phyloP scores from a whole-genome alignment of 179 eudicot species.

The Carnegiea gigantea region DNA sequence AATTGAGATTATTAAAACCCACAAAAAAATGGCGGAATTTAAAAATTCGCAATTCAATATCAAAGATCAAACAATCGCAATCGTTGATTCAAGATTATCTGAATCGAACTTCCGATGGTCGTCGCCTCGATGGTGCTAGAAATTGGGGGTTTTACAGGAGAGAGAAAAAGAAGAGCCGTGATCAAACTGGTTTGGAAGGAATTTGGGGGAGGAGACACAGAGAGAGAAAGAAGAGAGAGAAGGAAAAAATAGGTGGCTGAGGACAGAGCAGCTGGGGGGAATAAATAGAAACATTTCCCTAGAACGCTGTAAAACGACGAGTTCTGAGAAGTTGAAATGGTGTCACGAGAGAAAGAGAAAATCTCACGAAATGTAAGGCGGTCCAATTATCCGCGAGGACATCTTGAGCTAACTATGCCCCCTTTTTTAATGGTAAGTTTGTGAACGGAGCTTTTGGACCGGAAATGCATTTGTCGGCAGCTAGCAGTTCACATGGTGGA shows the following conservation, averaged over 20 bases:
- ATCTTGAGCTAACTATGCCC: neutral
- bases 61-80: neutral
- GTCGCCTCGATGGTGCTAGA: neutral
- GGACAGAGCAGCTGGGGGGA: neutral
- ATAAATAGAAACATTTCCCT: neutral
- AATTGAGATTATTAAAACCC: neutral
- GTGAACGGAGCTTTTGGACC: neutral
- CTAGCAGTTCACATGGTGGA: too few species aligned
- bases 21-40: neutral
- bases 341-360: neutral
- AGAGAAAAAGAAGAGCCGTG: constrained; percentile 6
- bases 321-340: neutral
- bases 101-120: neutral
- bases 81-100: neutral
- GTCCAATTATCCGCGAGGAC: neutral
- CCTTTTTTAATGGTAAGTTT: neutral
- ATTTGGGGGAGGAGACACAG: neutral
- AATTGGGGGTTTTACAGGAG: neutral
- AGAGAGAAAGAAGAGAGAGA: neutral
- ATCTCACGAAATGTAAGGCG: neutral
- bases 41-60: neutral
- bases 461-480: neutral
- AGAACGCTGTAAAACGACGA: neutral
- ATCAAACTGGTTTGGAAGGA: neutral
- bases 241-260: neutral